Base-by-base conservation (phyloP, 768 basidiomycete species). In the Lactifluus piperatus region DNA sequence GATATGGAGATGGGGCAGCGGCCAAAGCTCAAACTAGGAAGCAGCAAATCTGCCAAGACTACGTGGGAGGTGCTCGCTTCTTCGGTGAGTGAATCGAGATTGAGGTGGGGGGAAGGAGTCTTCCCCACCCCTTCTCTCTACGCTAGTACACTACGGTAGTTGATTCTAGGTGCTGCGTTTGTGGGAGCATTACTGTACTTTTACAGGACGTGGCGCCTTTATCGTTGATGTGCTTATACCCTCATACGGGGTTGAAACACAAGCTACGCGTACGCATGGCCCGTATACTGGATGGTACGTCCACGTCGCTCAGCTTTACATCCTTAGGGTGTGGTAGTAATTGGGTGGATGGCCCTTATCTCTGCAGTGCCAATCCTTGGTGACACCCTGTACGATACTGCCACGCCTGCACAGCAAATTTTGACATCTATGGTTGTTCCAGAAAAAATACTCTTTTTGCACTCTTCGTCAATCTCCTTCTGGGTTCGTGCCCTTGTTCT, bases 191-290 rank as follows among this genome's bases (percentile, higher is more conserved):
- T n/a, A n/a, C n/a, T n/a, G n/a, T n/a, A n/a, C n/a, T n/a, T n/a
- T n/a, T n/a, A 34, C 39, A 49, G 46, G 57, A 54, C 53, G 27
- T 60, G 18, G 48, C 34, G 30, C 52, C 62, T 14, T 27, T 64
- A 29, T 64, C 63, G 24, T 54, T 64, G 2, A 32, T 64, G 43
- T 53, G 63, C 32, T 32, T 64, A 20, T 39, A 52, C 26, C 63
- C 62, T 27, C 50, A 57, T 29, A 65, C 64, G 3, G 64, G 64
- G 26, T 48, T 63, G 46, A 65, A 65, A 47, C 64, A 65, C 43
- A 62, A 65, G 48, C 57, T 65, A 6, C 64, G 64, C 18, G 62
- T 65, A 13, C 64, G 63, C 24, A 43, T 58, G 47, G 64, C 64
- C 9, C 57, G 41, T 16, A n/a, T 3, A 22, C 44, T 65, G 1